A percentile compares a stretch with the other conserved stretches of the same genome.
Evolutionary conservation across 2,329 filamentous ascomycete genomes (phyloP).

Genomic region (Trichoderma sp.): DNA sequence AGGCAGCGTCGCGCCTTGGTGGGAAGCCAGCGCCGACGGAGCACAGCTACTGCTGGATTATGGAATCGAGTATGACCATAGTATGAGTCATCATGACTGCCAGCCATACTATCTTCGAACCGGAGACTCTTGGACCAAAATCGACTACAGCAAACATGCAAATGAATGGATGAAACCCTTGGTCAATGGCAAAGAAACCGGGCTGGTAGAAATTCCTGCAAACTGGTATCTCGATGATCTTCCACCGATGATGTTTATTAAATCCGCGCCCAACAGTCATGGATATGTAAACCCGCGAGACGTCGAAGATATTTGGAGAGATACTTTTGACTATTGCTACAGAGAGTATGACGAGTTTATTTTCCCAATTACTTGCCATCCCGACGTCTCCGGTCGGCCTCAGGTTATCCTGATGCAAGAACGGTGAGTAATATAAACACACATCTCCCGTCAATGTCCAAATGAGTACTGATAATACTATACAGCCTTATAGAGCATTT

Average conservation of each 20-base stretch:
- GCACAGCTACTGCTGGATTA: constrained; percentile 1
- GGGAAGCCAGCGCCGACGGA: constrained; percentile 8
- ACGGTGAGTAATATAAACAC: neutral
- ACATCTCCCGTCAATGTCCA: neutral
- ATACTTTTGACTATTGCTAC: constrained; percentile 12
- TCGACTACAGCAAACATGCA: neutral
- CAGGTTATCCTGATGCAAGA: constrained; percentile 15
- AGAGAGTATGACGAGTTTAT: constrained; percentile 15
- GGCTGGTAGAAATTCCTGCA: constrained; percentile 9
- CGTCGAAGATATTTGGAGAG: constrained; percentile 11
- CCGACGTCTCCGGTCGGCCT: constrained; percentile 3
- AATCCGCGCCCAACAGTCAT: neutral
- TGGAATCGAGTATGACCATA: constrained; percentile 11
- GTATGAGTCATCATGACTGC: neutral
- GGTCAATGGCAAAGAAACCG: constrained; percentile 5
- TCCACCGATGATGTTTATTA: constrained; percentile 10
- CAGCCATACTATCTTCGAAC: constrained; percentile 9
- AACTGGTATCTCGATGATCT: constrained; percentile 15
- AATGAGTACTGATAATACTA: neutral
- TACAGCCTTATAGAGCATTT: constrained; percentile 5
- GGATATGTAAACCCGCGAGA: constrained; percentile 12
- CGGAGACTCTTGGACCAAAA: constrained; percentile 8
- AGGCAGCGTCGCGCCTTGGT: constrained; percentile 9
- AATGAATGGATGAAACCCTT: constrained; percentile 9
- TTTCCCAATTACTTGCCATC: constrained; percentile 8